Conservation (phyloP, 306 rosid genomes). For the Corylus heterophylla region DNA sequence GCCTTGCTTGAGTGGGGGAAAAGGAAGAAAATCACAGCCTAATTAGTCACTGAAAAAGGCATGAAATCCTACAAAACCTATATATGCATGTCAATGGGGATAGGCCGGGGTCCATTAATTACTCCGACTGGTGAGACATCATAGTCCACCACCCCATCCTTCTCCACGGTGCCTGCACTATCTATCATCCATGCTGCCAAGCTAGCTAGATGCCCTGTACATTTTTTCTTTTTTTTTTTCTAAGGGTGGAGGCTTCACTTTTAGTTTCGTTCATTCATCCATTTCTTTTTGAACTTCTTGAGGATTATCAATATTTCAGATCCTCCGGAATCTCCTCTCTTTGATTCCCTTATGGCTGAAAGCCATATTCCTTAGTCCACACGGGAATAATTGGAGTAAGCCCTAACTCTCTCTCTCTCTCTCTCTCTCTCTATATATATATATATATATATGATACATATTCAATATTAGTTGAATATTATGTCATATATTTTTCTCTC, state of each 20-base stretch:
- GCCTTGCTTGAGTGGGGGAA: background rate
- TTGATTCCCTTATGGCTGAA: background rate
- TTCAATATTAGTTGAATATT: background rate
- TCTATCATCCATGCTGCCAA: background rate
- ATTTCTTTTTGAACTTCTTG: background rate
- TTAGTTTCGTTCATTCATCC: background rate
- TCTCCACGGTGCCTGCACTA: slow-evolving; percentile 8
- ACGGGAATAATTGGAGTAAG: background rate
- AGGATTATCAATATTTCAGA: background rate
- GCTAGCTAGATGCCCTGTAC: background rate
- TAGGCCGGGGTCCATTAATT: slow-evolving; percentile 24
- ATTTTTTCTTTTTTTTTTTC: background rate
- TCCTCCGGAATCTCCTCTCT: background rate
- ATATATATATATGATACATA: too few species aligned
- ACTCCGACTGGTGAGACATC: slow-evolving; percentile 38
- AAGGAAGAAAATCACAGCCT: background rate
- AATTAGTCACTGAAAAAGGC: slow-evolving; percentile 3
- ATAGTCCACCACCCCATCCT: slow-evolving; percentile 16
- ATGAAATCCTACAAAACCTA: slow-evolving; percentile 4
- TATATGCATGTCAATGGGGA: background rate
- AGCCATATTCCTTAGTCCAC: background rate
- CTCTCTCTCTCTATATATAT: too few species aligned
- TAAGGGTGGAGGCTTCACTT: background rate
- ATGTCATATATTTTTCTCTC: background rate
- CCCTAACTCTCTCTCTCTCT: background rate